Evolutionary conservation across 352 stramenopile genomes (phyloP), one percentile per base, ranked within the genome.

Genomic region (Globisporangium rhizosaccharum): DNA sequence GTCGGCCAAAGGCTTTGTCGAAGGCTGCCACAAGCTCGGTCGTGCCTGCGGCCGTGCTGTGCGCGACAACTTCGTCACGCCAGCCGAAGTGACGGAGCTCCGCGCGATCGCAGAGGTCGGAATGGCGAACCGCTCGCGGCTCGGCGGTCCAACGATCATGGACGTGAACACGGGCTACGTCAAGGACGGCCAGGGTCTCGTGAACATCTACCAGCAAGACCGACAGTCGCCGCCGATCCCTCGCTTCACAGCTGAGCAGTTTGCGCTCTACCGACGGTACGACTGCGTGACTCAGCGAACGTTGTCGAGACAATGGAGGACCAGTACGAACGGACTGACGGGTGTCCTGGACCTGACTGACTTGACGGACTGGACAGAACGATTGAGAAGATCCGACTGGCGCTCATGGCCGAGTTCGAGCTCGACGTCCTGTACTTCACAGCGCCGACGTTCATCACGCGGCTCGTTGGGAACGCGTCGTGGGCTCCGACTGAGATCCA

Each of bases 401-500:
- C 75, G 20, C 49, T 97, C 37, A 87, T 94, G 55, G 71, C 90
- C 18, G 84, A 92, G 54, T 97, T 97, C 51, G 28, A 73, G 37
- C 63, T 95, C 10, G 64, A 86, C 48, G 63, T 76, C 41, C 70
- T 96, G 41, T 94, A 96, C 60, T 97, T 97, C 61, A 97, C 90
- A n/a, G 91, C 88, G 18, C 91, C 91, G 18, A 97, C 91, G 11
- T 97, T 97, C 67, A 93, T 97, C 51, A 96, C 91, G 33, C 82
- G 90, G 6, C 75, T 96, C 10, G 71, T 92, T 26, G 88, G 87
- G n/a, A 94, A 96, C 52, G 62, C 68, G 25, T 82, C 76, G 9
- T 97, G 90, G 90, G 70, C 56, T 6, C 85, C 90, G 5, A 53
- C 51, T 0, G 82, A 92, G 41, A 65, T 96, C 33, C 91, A 97